Evolutionary conservation across 108 stramenopile genomes (phyloP), one percentile per base, ranked within the genome.

Genomic region (Cylindrotheca fusiformis): DNA sequence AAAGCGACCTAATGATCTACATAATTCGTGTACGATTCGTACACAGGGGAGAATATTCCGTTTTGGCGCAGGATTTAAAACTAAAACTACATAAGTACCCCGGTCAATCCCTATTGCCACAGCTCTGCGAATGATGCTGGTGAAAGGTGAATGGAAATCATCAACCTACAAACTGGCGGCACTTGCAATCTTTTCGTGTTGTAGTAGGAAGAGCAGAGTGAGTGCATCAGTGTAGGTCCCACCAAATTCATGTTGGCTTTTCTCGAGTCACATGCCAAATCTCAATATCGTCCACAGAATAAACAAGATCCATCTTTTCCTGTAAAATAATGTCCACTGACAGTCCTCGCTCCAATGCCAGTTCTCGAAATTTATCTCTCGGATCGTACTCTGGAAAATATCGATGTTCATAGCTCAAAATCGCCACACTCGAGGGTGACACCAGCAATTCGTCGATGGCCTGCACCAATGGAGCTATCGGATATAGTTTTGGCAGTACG

Each of bases 401-500:
- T 26, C 84, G 74, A 55, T 85, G 79, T 52, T 85, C 87, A 58
- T 89, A 89, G 1, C 77, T 76, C 18, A 85, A 12, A 21, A 81
- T 69, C 0, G 87, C 78, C 8, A 77, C 23, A 1, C 68, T 57
- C 12, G 48, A 22, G 10, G 55, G 33, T 45, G 41, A 30, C 14
- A 23, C 23, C 23, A 81, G 45, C 6, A 84, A 66, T 49, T 82
- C 80, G 54, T 84, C 86, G 32, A 93, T 76, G 33, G 84, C 95
- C 41, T 80, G 74, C 4, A 96, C 85, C 60, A 94, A 69, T 2
- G 90, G 89, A 24, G 77, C 93, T 55, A 96, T 94, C 3, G 95
- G 95, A 72, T 94, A 96, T 3, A 96, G 76, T 69, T 96, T 96
- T 5, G 95, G 95, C 28, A 96, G 63, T 0, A 96, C 87, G 68